phyloP scores from a whole-genome alignment of 495 filamentous ascomycete genomes.

The Rhypophila decipiens region DNA sequence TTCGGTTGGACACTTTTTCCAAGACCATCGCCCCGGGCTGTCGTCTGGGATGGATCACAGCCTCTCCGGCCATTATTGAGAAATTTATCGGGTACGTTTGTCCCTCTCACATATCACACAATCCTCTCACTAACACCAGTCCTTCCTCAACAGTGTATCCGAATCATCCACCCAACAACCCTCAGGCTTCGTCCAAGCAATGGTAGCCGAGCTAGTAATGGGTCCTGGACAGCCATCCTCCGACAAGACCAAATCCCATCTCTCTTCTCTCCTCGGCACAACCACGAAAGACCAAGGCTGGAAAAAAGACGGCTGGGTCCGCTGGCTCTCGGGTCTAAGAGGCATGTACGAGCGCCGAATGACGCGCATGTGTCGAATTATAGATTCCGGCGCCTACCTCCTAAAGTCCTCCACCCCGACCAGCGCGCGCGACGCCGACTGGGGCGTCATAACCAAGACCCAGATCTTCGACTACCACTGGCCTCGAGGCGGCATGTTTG shows the following conservation, averaged over 20 bases:
- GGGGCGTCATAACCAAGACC: slow-evolving; percentile 63
- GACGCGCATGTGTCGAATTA: slow-evolving; percentile 61
- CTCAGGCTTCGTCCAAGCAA: slow-evolving; percentile 77
- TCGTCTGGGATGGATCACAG: slow-evolving; percentile 77
- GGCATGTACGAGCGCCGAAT: slow-evolving; percentile 78
- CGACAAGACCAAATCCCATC: slow-evolving; percentile 36
- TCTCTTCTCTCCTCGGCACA: slow-evolving; percentile 18
- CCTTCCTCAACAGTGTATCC: slow-evolving; percentile 45
- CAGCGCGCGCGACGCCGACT: slow-evolving; percentile 36
- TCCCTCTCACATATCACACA: not conserved
- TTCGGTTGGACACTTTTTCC: slow-evolving; percentile 76
- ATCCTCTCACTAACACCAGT: not conserved
- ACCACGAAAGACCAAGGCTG: slow-evolving; percentile 47
- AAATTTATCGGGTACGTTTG: slow-evolving; percentile 44
- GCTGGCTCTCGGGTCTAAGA: slow-evolving; percentile 79
- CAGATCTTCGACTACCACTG: slow-evolving; percentile 66
- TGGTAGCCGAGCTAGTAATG: slow-evolving; percentile 72
- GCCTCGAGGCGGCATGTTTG: slow-evolving; percentile 89
- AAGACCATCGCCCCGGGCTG: slow-evolving; percentile 79
- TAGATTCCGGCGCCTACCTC: slow-evolving; percentile 58
- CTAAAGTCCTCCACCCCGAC: slow-evolving; percentile 39
- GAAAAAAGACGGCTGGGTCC: slow-evolving; percentile 80
- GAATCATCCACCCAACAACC: slow-evolving; percentile 74
- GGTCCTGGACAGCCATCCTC: slow-evolving; percentile 46
- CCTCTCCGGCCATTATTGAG: slow-evolving; percentile 70